A percentile compares a stretch with the other conserved stretches of the same genome.
phyloP scores from a whole-genome alignment of 2,329 filamentous ascomycete genomes.

The Alternaria ventricosa region DNA sequence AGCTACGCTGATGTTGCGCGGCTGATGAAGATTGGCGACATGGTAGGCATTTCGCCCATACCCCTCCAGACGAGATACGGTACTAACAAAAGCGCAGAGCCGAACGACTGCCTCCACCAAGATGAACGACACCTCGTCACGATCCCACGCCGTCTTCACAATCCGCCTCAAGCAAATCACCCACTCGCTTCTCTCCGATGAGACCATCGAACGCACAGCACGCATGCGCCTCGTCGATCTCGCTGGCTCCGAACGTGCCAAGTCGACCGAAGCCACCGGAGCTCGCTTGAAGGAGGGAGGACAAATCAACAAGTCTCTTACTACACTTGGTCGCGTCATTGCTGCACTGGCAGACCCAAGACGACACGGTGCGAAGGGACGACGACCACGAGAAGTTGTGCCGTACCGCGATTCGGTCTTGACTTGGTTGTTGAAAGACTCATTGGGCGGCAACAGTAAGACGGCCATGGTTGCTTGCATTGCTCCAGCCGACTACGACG shows the following conservation, averaged over 20 bases:
- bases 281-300: conserved; percentile 89
- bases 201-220: conserved; percentile 92
- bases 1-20: conserved; percentile 86
- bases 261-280: conserved; percentile 93
- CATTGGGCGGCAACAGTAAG: conserved; percentile 93
- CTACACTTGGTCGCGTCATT: conserved; percentile 93
- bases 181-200: conserved; percentile 95
- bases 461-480: conserved; percentile 99
- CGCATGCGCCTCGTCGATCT: conserved; percentile 94
- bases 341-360: conserved; percentile 82
- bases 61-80: background rate
- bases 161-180: conserved; percentile 98
- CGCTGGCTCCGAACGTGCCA: conserved; percentile 92
- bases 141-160: conserved; percentile 96
- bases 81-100: conserved; percentile 54
- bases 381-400: conserved; percentile 68
- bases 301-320: conserved; percentile 99
- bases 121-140: conserved; percentile 98
- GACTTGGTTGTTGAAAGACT: conserved; percentile 92
- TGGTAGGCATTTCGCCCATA: conserved; percentile 38
- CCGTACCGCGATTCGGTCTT: conserved; percentile 90
- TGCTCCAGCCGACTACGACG: conserved; percentile 92
- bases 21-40: conserved; percentile 88
- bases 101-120: conserved; percentile 93
- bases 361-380: conserved; percentile 47